Base-by-base conservation (phyloP, 75 land plant genomes). In the Picea glauca region DNA sequence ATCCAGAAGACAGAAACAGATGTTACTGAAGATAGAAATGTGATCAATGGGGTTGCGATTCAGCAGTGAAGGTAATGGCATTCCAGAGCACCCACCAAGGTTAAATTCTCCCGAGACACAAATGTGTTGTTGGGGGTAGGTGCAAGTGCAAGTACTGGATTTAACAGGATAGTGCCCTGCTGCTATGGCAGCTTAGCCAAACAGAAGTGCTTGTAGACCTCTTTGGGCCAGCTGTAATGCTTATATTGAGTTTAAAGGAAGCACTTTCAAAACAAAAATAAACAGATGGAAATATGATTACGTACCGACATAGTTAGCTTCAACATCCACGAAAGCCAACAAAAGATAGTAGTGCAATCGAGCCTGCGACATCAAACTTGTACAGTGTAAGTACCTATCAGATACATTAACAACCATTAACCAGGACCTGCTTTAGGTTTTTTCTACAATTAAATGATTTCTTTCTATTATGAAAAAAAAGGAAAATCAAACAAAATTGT, bases 241-340 rank as follows among this genome's bases (percentile, higher is more conserved):
- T 50, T 50, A 11, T 50, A 9, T 50, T 9, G 56, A 50, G 56
- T 50, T 50, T 9, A 50, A 50, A 50, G 56, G 56, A 50, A 7
- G 11, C 56, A 9, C 11, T 50, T 50, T 9, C 0, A 9, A 40
- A 40, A 40, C 5, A 12, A 9, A 50, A 50, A 50, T 26, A 26
- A 50, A 9, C 56, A 50, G 56, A 50, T 50, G 56, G 12, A 50
- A 50, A 50, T 50, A 50, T 50, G 56, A 50, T 50, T 50, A 82
- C 89, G 79, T 59, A 92, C 96, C 94, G 58, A 94, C 78, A 87
- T 78, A 94, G 66, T 94, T 96, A 5, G 85, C 99, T 76, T 96
- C 98, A 60, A 96, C 99, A 85, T 96, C 99, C 30, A 96, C 82
- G 68, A 92, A 62, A 38, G 87, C 87, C 38, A 96, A 89, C 43